These are phyloP conservation scores for Pythium dissotocum DNA, from an alignment of 352 stramenopile genomes.

Conservation along the genomic window DNA sequence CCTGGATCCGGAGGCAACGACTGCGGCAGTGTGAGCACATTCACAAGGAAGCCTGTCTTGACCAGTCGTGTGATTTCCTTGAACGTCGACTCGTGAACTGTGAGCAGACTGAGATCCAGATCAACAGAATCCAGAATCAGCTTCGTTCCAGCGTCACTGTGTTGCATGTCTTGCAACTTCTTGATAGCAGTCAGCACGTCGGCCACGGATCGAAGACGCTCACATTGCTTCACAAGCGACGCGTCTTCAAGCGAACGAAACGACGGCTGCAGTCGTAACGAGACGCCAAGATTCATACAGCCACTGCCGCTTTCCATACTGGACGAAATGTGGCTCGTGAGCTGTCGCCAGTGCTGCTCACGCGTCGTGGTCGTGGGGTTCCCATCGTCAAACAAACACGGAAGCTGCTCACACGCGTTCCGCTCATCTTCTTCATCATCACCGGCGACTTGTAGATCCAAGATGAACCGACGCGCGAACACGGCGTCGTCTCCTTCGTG, in stretches of 20 bases:
- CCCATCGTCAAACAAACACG: background rate
- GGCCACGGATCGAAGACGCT: too few relatives aligned
- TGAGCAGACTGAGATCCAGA: background rate
- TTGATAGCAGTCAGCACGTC: background rate
- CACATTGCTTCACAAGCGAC: too few relatives aligned
- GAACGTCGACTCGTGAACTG: background rate
- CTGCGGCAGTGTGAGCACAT: background rate
- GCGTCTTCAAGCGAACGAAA: too few relatives aligned
- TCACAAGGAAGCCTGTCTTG: background rate
- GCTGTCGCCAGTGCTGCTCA: background rate
- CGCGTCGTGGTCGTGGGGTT: background rate
- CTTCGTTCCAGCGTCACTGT: background rate
- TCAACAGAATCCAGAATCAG: background rate
- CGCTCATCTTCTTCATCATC: background rate
- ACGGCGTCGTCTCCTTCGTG: background rate
- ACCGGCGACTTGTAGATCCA: too few relatives aligned
- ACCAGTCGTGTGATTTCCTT: background rate
- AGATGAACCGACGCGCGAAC: background rate
- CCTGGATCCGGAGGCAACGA: background rate
- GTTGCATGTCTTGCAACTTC: background rate
- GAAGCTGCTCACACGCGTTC: background rate
- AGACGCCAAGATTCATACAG: too few relatives aligned
- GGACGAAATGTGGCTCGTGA: background rate
- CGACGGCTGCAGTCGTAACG: too few relatives aligned
- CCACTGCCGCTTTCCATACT: background rate